These are phyloP conservation scores for Macrocystidia cucumis DNA, from an alignment of 1,284 basidiomycete species.

Conservation along the genomic window DNA sequence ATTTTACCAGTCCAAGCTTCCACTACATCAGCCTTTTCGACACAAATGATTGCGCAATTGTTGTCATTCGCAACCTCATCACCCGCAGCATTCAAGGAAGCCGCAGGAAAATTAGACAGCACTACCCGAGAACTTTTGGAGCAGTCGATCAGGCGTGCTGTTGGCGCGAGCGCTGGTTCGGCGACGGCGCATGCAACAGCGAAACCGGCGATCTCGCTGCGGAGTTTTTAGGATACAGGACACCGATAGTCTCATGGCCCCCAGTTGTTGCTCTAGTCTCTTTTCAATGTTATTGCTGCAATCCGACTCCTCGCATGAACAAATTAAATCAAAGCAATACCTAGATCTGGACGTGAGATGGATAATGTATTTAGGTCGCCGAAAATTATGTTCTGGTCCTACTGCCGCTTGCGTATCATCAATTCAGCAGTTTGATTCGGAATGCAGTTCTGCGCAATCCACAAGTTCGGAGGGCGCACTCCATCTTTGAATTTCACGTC, in stretches of 20 bases:
- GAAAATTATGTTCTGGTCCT: too few species aligned
- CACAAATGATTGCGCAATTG: conserved; percentile 67
- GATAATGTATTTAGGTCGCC: too few species aligned
- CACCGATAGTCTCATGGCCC: too few species aligned
- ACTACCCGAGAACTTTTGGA: conserved; percentile 64
- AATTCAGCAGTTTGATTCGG: background rate
- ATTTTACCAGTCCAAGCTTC: conserved; percentile 54
- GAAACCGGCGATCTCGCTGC: conserved; percentile 76
- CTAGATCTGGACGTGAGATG: too few species aligned
- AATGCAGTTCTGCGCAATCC: conserved; percentile 8
- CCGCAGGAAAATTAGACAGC: conserved; percentile 63
- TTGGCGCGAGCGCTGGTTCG: conserved; percentile 40
- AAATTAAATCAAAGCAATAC: too few species aligned
- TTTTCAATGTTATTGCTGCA: too few species aligned
- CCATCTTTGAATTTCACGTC: conserved; percentile 31
- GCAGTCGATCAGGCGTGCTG: conserved; percentile 68
- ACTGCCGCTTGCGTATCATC: background rate
- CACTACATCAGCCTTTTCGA: conserved; percentile 42
- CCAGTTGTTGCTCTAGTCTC: too few species aligned
- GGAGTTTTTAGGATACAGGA: conserved; percentile 52
- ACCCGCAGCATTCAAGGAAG: conserved; percentile 83
- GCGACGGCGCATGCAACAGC: conserved; percentile 21
- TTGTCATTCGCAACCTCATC: conserved; percentile 70
- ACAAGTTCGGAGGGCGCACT: conserved; percentile 11
- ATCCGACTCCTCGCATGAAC: too few species aligned